Evolutionary conservation across 495 filamentous ascomycete genomes (phyloP), one percentile per base, ranked within the genome.

Genomic region (Amphirosellinia nigrospora): DNA sequence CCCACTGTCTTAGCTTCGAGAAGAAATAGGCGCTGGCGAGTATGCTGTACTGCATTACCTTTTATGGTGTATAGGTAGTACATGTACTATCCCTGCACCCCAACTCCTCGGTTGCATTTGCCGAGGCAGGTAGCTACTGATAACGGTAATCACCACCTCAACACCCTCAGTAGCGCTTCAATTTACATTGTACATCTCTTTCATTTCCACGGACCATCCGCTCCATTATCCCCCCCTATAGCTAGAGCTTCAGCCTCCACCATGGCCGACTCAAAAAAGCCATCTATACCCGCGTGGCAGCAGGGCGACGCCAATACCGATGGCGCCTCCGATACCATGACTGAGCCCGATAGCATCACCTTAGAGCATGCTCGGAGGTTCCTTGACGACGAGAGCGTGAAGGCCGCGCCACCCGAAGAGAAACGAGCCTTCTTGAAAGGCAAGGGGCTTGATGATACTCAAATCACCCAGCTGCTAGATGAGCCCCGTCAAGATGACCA

Each of bases 371-470:
- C 93, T 23, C 81, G 86, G 41, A 89, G 84, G 66, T 97, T 98
- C 75, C 87, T 98, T n/a, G 82, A 92, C 50, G 91, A 94, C 66
- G 89, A 92, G 9, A 85, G 84, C n/a, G 92, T 97, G 55, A 86
- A 87, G 38, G 82, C 90, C 75, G 88, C 91, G 11, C 83, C 91
- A 1, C 83, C 84, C 53, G 90, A 92, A 62, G 89, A 88, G 78
- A 96, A 97, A 81, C 82, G 89, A 34, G 85, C 86, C 3, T 98
- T 97, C 70, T 82, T 98, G 9, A 86, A 90, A 72, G 88, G 87
- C 41, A 98, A 99, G 77, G 94, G 93, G 0, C 79, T 97, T 8
- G 85, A 80, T 3, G 77, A 84, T 4, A 81, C 86, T 41, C 92
- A 96, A 70, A 92, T 94, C 59, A 80, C 92, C 66, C 81, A 83